A percentile compares a stretch with the other conserved stretches of the same genome.
phyloP scores from a whole-genome alignment of 495 filamentous ascomycete species.

The Penicillium mononematosum region DNA sequence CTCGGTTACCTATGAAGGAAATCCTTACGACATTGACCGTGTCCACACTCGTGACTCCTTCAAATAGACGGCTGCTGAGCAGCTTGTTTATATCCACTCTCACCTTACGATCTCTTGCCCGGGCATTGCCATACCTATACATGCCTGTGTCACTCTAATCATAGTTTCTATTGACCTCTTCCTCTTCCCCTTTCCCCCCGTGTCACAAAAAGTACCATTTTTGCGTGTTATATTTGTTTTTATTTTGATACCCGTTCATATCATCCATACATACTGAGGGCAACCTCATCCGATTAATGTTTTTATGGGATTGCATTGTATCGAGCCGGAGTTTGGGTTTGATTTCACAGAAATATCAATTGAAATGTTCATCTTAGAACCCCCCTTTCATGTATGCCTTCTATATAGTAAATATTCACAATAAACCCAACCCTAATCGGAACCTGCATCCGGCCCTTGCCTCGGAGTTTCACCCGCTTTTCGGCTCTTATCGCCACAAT shows the following conservation, averaged over 20 bases:
- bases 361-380: background rate
- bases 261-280: background rate
- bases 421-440: constrained; percentile 1
- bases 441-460: background rate
- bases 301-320: constrained; percentile 7
- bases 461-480: constrained; percentile 4
- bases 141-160: constrained; percentile 10
- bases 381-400: background rate
- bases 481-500: constrained; percentile 12
- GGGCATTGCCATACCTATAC: background rate
- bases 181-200: background rate
- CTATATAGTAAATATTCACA: background rate
- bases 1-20: constrained; percentile 41
- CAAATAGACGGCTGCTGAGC: constrained; percentile 22
- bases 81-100: background rate
- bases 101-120: background rate
- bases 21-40: constrained; percentile 47
- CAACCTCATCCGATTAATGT: constrained; percentile 8
- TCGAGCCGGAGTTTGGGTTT: constrained; percentile 9
- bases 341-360: background rate
- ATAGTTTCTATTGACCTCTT: constrained; percentile 12
- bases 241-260: constrained; percentile 13
- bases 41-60: constrained; percentile 48
- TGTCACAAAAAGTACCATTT: background rate
- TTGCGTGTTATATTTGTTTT: constrained; percentile 1